These are phyloP conservation scores for Trametes punicea DNA, from an alignment of 768 basidiomycete species.

Conservation along the genomic window DNA sequence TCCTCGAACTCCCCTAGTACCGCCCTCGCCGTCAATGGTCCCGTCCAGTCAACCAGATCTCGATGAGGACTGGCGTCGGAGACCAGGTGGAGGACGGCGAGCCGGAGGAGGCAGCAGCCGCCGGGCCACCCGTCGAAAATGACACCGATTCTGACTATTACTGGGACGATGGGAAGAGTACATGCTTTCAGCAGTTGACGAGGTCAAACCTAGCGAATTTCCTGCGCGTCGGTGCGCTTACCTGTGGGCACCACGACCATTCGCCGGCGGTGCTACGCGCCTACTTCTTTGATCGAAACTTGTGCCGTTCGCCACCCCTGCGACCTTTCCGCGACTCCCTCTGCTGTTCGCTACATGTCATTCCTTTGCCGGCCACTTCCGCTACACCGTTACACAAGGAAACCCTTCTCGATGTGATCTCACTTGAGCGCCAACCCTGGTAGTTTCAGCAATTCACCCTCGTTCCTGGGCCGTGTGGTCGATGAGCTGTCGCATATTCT, in stretches of 20 bases:
- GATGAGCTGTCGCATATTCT: conserved; percentile 11
- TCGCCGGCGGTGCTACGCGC: conserved; percentile 6
- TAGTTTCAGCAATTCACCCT: not conserved
- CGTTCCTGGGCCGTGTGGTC: conserved; percentile 13
- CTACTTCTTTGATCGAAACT: not conserved
- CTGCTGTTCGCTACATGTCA: conserved; percentile 7
- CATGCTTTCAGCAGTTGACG: conserved; percentile 4
- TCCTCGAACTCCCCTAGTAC: not conserved
- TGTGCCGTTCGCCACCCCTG: not conserved
- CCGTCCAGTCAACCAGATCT: conserved; percentile 7
- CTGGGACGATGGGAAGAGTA: conserved; percentile 9
- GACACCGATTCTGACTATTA: conserved; percentile 19
- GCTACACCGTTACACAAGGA: conserved; percentile 3
- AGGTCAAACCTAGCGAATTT: not conserved
- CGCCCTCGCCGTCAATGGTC: conserved; percentile 1
- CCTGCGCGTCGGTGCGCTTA: conserved; percentile 6
- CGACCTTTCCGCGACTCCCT: not conserved
- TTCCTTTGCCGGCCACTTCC: conserved; percentile 1
- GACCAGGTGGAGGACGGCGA: not conserved
- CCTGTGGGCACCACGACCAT: conserved; percentile 9
- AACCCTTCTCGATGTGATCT: conserved; percentile 14
- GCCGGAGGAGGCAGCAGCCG: not conserved
- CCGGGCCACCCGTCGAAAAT: not conserved
- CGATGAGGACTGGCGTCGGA: conserved; percentile 1
- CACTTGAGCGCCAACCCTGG: not conserved